Evolutionary conservation across 169 alveolate genomes (phyloP).

Genomic region (Eimeria brunetti): DNA sequence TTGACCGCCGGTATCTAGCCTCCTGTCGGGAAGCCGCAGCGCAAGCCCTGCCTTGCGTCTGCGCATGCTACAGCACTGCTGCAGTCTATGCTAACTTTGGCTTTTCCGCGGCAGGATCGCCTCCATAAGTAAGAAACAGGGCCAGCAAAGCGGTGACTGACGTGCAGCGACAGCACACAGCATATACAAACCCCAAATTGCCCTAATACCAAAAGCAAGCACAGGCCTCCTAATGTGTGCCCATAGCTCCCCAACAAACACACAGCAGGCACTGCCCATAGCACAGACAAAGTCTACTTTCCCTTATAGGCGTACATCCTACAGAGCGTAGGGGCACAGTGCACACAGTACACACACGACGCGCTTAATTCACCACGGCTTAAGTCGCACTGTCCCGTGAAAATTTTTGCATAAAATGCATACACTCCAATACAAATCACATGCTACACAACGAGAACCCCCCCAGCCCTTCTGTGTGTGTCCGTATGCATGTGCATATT

Average conservation of each 20-base stretch:
- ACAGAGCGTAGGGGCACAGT: neutral
- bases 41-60: too few relatives aligned
- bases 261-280: neutral
- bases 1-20: too few relatives aligned
- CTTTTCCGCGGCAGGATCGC: neutral
- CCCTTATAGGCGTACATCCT: neutral
- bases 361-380: neutral
- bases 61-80: neutral
- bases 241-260: neutral
- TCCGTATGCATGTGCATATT: neutral
- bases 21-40: too few relatives aligned
- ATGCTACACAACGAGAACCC: neutral
- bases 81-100: neutral
- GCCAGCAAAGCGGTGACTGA: neutral
- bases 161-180: conserved; percentile 10
- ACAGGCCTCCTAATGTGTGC: neutral
- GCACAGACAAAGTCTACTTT: neutral
- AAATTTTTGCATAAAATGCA: neutral
- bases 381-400: neutral
- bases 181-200: neutral
- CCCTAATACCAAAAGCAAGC: neutral
- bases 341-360: neutral
- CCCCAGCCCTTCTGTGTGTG: neutral
- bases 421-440: neutral
- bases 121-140: neutral